A percentile compares a stretch with the other conserved stretches of the same genome.
Evolutionary conservation across 2,329 filamentous ascomycete species (phyloP).

Genomic region (Cryphonectria naterciae): DNA sequence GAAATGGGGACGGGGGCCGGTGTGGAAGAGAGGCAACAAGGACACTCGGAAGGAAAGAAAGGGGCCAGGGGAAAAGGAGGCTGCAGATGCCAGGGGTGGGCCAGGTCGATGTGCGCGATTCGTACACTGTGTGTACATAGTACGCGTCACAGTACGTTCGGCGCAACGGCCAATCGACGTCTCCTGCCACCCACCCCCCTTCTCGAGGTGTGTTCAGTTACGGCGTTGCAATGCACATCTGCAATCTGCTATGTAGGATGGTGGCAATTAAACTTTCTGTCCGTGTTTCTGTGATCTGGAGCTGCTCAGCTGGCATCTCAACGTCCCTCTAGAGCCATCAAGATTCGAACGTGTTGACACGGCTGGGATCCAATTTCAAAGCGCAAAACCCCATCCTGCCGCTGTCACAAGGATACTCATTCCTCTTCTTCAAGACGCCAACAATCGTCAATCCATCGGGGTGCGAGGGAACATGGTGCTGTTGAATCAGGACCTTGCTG

Average conservation of each 20-base stretch:
- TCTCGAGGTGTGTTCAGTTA: not conserved
- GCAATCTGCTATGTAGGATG: not conserved
- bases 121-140: slow-evolving; percentile 2
- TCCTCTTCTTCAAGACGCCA: not conserved
- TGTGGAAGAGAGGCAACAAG: slow-evolving; percentile 11
- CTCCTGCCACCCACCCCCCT: not conserved
- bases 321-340: not conserved
- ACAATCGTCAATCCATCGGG: not conserved
- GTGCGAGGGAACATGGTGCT: not conserved
- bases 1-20: not conserved
- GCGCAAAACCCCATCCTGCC: not conserved
- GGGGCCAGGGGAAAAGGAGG: slow-evolving; percentile 31
- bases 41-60: slow-evolving; percentile 22
- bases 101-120: not conserved
- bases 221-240: not conserved
- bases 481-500: not conserved
- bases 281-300: not conserved
- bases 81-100: slow-evolving; percentile 30
- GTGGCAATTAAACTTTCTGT: not conserved
- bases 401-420: not conserved
- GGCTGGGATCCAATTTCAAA: not conserved
- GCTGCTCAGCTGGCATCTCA: not conserved
- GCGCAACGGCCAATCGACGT: not conserved
- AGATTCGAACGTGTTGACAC: not conserved
- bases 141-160: not conserved